Base-by-base conservation (phyloP, 768 basidiomycete species). In the Rhodotorula graminis region DNA sequence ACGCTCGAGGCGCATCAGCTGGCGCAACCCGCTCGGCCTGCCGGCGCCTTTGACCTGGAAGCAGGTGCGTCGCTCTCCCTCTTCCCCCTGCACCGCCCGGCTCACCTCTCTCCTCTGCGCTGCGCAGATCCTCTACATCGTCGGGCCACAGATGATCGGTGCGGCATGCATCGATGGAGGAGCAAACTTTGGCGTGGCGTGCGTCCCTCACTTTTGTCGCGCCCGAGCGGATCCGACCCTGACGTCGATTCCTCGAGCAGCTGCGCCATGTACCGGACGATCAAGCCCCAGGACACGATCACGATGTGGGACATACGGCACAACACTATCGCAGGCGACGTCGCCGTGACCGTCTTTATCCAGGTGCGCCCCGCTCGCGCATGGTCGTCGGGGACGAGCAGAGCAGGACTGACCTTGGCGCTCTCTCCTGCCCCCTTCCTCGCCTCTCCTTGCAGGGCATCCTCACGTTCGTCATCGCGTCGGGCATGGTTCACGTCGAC, bases 111-210 rank as follows among this genome's bases (percentile, higher is more conserved):
- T 2, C 50, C 33, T 11, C 11, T 46, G 9, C n/a, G n/a, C n/a
- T n/a, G n/a, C n/a, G n/a, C 65, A 74, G 69, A 53, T 66, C n/a
- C 52, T 74, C 56, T 77, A 77, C 65, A 64, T 77, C 53, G 55
- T 74, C 49, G 53, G 69, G 0, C 68, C 68, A 16, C 76, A 77
- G 57, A 67, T 62, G 19, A 5, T 77, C 15, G 73, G 73, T 0
- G 75, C 73, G 2, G 73, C 69, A 9, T 29, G 29, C 19, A 68
- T 73, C 16, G 74, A 71, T 56, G 76, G 61, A 31, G 66, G 33
- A 3, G 73, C 70, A 0, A 77, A 77, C 68, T 77, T 77, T 62
- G 76, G 61, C 10, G 64, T 77, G 12, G 76, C 76, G 68, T 76
- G 52, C 65, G 76, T 69, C 49, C 25, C 6, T 19, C 37, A 31